Base-by-base conservation (phyloP, 1,139 yeast genomes). In the Blastobotrys elegans region DNA sequence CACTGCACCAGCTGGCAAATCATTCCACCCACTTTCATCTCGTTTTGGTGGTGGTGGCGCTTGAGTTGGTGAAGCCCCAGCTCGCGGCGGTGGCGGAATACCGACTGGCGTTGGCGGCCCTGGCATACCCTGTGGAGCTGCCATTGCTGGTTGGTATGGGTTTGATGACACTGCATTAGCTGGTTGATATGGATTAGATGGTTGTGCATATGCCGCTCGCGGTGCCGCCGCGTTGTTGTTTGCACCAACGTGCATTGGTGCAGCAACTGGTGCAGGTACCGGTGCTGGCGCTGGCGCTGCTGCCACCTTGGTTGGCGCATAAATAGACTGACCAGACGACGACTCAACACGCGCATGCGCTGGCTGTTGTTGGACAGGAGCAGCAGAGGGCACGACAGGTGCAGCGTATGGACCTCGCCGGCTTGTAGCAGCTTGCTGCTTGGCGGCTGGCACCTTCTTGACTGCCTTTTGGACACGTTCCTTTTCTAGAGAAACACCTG, bases 11-110 rank as follows among this genome's bases (percentile, higher is more conserved):
- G 82, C 75, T 43, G 97, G 96, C 55, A 90, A 72, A 65, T 90
- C 97, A 62, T 90, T 90, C 97, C 97, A 90, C 2, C 97, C 97
- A 43, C 85, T 92, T 40, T 82, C 82, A 40, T 84, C 84, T 59
- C 75, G 77, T 57, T 73, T 77, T 29, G 53, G 52, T 26, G 58
- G 53, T 11, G 59, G 52, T 4, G 60, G 60, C 13, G 58, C 54
- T 18, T 60, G 57, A 26, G 68, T 31, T 21, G 50, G 46, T n/a
- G 50, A 63, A 18, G 56, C 50, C 31, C 58, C 57, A 36, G 62
- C 58, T 20, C 51, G 55, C 8, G 57, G 49, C 11, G 56, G 53
- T 18, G 56, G 54, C 17, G 51, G 50, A 26, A 54, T 49, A n/a
- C 59, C 58, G 17, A 60, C 53, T 20, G 54, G 54, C 4, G 5